Conservation (phyloP, 176 grass and related monocot genomes). For the Ensete ventricosum region DNA sequence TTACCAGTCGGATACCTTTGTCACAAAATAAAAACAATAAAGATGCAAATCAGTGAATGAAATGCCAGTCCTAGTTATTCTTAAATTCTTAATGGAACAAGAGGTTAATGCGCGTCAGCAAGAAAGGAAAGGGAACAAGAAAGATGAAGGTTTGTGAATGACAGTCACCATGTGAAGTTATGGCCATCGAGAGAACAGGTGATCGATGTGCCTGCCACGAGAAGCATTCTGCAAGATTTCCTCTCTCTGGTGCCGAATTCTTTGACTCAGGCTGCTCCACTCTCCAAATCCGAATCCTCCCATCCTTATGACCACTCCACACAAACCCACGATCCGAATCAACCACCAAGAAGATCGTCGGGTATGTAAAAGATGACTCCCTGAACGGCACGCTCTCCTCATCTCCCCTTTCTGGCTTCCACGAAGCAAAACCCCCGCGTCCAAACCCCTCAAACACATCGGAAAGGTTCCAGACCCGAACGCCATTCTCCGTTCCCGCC, state of each 20-base stretch:
- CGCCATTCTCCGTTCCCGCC: conserved; percentile 60
- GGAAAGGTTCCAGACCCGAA: conserved; percentile 50
- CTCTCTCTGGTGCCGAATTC: not conserved
- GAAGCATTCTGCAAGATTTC: conserved; percentile 54
- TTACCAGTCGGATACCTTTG: no score
- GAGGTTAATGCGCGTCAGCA: not conserved
- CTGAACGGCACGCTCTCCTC: conserved; percentile 82
- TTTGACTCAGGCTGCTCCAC: conserved; percentile 30
- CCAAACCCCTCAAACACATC: conserved; percentile 34
- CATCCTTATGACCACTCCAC: conserved; percentile 90
- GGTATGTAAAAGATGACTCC: conserved; percentile 49
- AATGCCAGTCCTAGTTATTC: not conserved
- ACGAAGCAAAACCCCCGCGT: conserved; percentile 4
- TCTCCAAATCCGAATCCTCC: conserved; percentile 74
- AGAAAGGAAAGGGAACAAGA: not conserved
- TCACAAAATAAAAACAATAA: no score
- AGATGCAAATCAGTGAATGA: no score
- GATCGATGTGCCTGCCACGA: conserved; percentile 86
- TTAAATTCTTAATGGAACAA: not conserved
- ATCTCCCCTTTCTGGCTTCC: conserved; percentile 46
- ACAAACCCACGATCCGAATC: conserved; percentile 57
- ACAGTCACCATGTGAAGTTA: conserved; percentile 61
- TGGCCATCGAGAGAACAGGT: conserved; percentile 77
- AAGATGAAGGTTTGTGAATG: not conserved
- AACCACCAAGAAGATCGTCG: conserved; percentile 60